Percentiles rank a stretch among this genome's conserved stretches.
Evolutionary conservation across 805 yeast genomes (phyloP).

Genomic region (Ogataea haglerorum): DNA sequence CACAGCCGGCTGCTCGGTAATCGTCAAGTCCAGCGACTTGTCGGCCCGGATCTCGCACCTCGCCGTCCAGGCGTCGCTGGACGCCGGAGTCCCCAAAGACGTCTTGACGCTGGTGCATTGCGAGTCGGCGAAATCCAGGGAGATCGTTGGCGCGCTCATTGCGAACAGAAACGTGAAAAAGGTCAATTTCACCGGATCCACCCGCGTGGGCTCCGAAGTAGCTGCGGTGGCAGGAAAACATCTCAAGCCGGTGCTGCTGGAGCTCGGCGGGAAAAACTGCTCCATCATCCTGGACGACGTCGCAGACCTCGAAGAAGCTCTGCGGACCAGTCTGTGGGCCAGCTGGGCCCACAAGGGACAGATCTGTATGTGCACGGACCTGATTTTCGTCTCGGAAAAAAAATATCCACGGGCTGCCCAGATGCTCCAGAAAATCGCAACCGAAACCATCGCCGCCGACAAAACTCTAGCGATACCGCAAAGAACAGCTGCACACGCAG

Average conservation of each 20-base stretch:
- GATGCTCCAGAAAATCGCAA: conserved; percentile 15
- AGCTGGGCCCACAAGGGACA: conserved; percentile 46
- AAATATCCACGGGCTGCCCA: conserved; percentile 32
- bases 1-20: conserved; percentile 48
- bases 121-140: conserved; percentile 26
- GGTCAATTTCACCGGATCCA: conserved; percentile 46
- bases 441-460: conserved; percentile 13
- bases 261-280: conserved; percentile 45
- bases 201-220: conserved; percentile 37
- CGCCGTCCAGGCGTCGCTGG: conserved; percentile 32
- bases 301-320: conserved; percentile 34
- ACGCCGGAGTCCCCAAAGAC: conserved; percentile 38
- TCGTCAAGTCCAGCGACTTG: conserved; percentile 40
- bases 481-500: conserved; percentile 29
- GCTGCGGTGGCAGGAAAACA: conserved; percentile 36
- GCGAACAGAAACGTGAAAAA: conserved; percentile 31
- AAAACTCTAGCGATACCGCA: conserved; percentile 24
- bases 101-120: conserved; percentile 37
- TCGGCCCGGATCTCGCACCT: conserved; percentile 35
- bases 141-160: conserved; percentile 29
- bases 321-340: conserved; percentile 30
- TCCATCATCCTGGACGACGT: conserved; percentile 33
- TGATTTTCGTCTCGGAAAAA: conserved; percentile 34
- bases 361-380: conserved; percentile 46
- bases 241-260: conserved; percentile 41